A percentile compares a stretch with the other conserved stretches of the same genome.
Conservation (phyloP, 129 eudicot genomes). For the Logfia minima region DNA sequence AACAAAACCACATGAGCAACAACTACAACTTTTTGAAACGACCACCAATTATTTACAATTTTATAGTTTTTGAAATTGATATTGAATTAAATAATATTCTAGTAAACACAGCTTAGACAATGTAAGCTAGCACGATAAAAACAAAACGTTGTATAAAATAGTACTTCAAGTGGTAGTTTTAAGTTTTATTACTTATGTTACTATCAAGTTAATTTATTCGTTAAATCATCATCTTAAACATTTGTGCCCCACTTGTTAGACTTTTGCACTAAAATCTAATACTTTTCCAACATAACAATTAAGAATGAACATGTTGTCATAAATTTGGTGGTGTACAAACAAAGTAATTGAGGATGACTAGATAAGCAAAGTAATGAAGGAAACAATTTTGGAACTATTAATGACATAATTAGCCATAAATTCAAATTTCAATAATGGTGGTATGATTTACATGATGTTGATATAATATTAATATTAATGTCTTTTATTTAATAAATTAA, state of each 20-base stretch:
- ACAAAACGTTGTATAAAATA: not conserved
- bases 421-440: not conserved
- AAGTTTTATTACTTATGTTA: not conserved
- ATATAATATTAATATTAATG: no score
- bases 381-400: not conserved
- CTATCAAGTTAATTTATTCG: not conserved
- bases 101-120: no score
- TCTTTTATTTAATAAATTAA: not conserved
- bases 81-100: no score
- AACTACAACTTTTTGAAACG: no score
- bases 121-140: no score
- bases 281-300: not conserved
- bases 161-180: not conserved
- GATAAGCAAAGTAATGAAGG: not conserved
- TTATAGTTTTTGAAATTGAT: no score
- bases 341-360: not conserved
- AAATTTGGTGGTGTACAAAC: not conserved
- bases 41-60: no score
- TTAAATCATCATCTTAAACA: not conserved
- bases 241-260: not conserved
- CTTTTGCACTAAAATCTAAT: no score
- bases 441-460: not conserved
- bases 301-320: not conserved
- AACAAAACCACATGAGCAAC: no score
- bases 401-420: not conserved